Evolutionary conservation across 768 basidiomycete species (phyloP), one percentile per base, ranked within the genome.

Genomic region (Termitomyces sp.): DNA sequence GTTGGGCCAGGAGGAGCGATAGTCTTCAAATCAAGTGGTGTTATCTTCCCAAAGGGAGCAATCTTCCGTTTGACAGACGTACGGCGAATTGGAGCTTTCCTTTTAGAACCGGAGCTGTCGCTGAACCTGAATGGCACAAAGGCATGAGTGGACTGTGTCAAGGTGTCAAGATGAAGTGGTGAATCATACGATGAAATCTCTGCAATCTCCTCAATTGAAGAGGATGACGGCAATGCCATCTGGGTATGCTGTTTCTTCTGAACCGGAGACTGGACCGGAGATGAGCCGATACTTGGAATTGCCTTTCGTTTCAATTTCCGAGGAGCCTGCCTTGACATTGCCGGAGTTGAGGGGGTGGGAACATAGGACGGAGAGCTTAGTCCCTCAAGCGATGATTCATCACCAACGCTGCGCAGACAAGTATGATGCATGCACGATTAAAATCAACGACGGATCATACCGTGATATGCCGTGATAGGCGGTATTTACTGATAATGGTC

Each of bases 141-240:
- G 1, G 20, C 9, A 0, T 33, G 3, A 45, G 24, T 20, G 49
- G 22, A 6, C 3, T 22, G 15, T 8, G 15, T 20, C 41, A 6
- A 42, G 39, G 8, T 53, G 20, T 6, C 30, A 54, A 20, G 2
- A 16, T 41, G 13, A 20, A 27, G 20, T 20, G 13, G 55, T 27
- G 27, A 15, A 41, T 49, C 58, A 27, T 54, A 67, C 65, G 65
- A 66, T 22, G 63, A 66, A 41, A 67, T 66, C 13, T 67, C 66
- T 24, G 64, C 65, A 34, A 61, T 68, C 53, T 67, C 66, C 27
- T 67, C 66, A 27, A 59, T 64, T 39, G 59, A 60, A 51, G 51
- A 44, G 42, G 34, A 54, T 1, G 51, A 50, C 4, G 57, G 44
- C 12, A 24, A n/a, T 4, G 30, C 24, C 33, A 20, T 34, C 12